These are phyloP conservation scores for Leccinellum luteum DNA, from an alignment of 768 basidiomycete genomes.

Conservation along the genomic window DNA sequence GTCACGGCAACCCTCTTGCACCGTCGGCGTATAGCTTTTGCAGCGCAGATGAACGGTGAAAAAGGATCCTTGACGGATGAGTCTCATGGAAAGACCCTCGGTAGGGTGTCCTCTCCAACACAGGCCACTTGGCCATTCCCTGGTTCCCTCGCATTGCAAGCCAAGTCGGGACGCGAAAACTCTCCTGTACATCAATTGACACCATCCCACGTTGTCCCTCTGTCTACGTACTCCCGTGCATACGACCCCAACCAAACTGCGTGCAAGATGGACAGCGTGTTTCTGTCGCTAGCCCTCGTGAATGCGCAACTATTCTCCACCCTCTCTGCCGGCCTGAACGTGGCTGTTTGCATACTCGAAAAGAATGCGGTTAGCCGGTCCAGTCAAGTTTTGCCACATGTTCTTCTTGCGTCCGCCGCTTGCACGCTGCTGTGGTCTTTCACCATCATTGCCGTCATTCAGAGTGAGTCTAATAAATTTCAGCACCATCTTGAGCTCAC, in stretches of 20 bases:
- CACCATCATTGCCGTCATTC: conserved; percentile 14
- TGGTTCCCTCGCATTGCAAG: conserved; percentile 24
- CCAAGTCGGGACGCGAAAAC: not conserved
- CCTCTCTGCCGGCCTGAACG: conserved; percentile 22
- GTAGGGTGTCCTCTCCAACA: conserved; percentile 30
- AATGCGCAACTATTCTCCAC: conserved; percentile 23
- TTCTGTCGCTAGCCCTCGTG: conserved; percentile 11
- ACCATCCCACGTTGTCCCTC: conserved; percentile 1
- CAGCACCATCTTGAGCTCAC: not conserved
- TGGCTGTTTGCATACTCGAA: conserved; percentile 13
- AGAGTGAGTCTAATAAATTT: conserved; percentile 18
- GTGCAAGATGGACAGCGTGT: not conserved
- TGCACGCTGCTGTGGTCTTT: conserved; percentile 28
- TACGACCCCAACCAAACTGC: not conserved
- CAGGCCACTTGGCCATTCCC: conserved; percentile 33
- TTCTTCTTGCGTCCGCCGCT: conserved; percentile 20
- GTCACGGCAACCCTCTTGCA: conserved; percentile 7
- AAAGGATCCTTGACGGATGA: conserved; percentile 7
- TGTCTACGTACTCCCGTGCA: conserved; percentile 1
- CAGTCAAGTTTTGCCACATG: not conserved
- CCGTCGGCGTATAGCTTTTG: not conserved
- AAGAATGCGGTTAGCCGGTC: not conserved
- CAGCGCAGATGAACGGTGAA: conserved; percentile 8
- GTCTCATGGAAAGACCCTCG: conserved; percentile 2
- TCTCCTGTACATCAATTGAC: not conserved